Percentiles rank a stretch among this genome's conserved stretches.
These are phyloP conservation scores for Hypocreales sp. DNA, from an alignment of 2,329 filamentous ascomycete species.

Conservation along the genomic window DNA sequence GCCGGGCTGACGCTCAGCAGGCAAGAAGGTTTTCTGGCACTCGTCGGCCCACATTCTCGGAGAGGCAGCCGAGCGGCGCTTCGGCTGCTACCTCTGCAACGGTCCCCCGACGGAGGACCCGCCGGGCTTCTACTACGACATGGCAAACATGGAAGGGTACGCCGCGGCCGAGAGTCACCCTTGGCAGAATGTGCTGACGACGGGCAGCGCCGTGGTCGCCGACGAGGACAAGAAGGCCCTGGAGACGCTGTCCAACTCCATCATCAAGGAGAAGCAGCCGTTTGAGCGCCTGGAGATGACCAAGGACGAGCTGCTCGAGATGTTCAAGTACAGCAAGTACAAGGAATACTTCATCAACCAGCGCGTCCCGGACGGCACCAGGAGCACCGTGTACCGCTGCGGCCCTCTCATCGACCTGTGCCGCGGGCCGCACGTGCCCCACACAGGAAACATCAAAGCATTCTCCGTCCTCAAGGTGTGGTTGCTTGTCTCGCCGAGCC, in stretches of 20 bases:
- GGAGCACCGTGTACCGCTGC: constrained; percentile 86
- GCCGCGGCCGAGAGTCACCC: too few species aligned
- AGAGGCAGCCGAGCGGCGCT: constrained; percentile 81
- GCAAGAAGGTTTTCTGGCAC: constrained; percentile 96
- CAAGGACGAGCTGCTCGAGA: constrained; percentile 83
- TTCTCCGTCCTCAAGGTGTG: constrained; percentile 75
- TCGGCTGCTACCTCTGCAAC: constrained; percentile 83
- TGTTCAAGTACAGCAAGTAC: constrained; percentile 96
- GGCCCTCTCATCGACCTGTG: constrained; percentile 92
- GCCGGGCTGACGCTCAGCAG: constrained; percentile 18
- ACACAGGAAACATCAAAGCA: constrained; percentile 85
- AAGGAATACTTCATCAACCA: constrained; percentile 87
- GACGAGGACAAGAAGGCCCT: constrained; percentile 75
- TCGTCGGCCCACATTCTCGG: constrained; percentile 92
- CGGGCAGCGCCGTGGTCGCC: constrained; percentile 53
- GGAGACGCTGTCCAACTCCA: constrained; percentile 63
- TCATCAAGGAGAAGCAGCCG: constrained; percentile 92
- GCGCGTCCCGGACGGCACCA: constrained; percentile 62
- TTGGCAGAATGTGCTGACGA: too few species aligned
- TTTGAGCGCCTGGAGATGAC: constrained; percentile 82
- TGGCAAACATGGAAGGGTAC: constrained; percentile 44
- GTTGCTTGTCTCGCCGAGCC: too few species aligned
- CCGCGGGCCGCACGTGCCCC: constrained; percentile 80
- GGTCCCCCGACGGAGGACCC: constrained; percentile 74
- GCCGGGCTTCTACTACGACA: constrained; percentile 88